Evolutionary conservation across 1,284 basidiomycete species (phyloP).

Genomic region (Schizophyllum amplum): DNA sequence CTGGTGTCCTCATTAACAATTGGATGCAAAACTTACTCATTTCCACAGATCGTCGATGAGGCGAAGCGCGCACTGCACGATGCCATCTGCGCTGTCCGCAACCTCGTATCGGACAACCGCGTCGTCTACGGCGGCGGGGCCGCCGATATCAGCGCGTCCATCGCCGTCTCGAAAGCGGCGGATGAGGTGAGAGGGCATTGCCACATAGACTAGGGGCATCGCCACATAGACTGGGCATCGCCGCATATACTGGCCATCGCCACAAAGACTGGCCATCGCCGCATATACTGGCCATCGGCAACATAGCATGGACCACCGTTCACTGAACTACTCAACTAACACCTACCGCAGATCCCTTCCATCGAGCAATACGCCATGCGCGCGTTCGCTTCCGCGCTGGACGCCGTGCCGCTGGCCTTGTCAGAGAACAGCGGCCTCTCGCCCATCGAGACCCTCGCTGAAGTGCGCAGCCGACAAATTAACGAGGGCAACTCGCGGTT

Average conservation of each 20-base stretch:
- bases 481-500: constrained; percentile 80
- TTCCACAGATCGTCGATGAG: constrained; percentile 87
- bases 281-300: too few species aligned
- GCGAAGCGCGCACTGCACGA: constrained; percentile 97
- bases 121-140: constrained; percentile 98
- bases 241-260: too few species aligned
- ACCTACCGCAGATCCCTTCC: constrained; percentile 71
- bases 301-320: too few species aligned
- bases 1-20: constrained; percentile 3
- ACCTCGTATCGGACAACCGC: constrained; percentile 90
- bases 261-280: too few species aligned
- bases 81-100: constrained; percentile 95
- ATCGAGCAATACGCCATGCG: constrained; percentile 99
- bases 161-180: constrained; percentile 90
- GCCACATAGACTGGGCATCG: too few species aligned
- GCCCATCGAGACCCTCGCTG: constrained; percentile 93
- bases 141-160: constrained; percentile 91
- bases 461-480: constrained; percentile 91
- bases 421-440: constrained; percentile 97
- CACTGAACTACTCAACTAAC: too few species aligned
- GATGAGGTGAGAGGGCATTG: constrained; percentile 62
- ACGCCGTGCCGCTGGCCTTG: constrained; percentile 88
- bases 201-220: too few species aligned
- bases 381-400: constrained; percentile 91
- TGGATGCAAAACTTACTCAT: constrained; percentile 1